A percentile compares a stretch with the other conserved stretches of the same genome.
Conservation (phyloP, 2,329 filamentous ascomycete species). For the Pseudohalonectria lignicola region DNA sequence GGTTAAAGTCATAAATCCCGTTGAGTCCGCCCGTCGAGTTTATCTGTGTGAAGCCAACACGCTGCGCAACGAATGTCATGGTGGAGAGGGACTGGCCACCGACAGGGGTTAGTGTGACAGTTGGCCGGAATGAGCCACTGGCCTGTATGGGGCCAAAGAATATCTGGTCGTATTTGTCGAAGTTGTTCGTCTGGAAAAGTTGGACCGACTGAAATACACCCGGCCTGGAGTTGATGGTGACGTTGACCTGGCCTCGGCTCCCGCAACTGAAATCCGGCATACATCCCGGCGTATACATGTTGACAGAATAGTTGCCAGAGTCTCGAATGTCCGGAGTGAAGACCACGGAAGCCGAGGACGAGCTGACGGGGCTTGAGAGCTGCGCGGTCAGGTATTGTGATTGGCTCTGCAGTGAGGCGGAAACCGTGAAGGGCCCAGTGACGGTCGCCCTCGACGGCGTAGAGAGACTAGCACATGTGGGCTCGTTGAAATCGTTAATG, state of each 20-base stretch:
- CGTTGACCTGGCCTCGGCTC: conserved; percentile 68
- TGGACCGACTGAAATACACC: conserved; percentile 25
- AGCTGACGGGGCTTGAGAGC: conserved; percentile 43
- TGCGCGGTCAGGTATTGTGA: conserved; percentile 68
- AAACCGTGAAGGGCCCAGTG: conserved; percentile 65
- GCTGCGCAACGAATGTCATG: conserved; percentile 79
- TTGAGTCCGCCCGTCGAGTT: conserved; percentile 74
- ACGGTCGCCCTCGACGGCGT: conserved; percentile 54
- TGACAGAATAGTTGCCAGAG: conserved; percentile 84
- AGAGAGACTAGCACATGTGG: conserved; percentile 57
- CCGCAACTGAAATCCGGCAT: conserved; percentile 65
- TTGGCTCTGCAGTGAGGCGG: conserved; percentile 55
- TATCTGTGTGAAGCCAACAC: conserved; percentile 66
- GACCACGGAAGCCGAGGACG: conserved; percentile 55
- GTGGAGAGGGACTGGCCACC: conserved; percentile 47
- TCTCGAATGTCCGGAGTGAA: conserved; percentile 79
- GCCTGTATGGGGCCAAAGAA: conserved; percentile 73
- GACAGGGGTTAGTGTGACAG: conserved; percentile 65
- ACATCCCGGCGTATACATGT: conserved; percentile 89
- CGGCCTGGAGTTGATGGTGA: conserved; percentile 33
- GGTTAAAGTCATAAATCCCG: conserved; percentile 82
- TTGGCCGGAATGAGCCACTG: conserved; percentile 62
- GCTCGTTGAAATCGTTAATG: conserved; percentile 80
- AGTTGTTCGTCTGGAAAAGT: conserved; percentile 86
- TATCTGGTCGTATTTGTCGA: conserved; percentile 91